Base-by-base conservation (phyloP, 495 filamentous ascomycete species). In the Antarctomyces pellizariae region DNA sequence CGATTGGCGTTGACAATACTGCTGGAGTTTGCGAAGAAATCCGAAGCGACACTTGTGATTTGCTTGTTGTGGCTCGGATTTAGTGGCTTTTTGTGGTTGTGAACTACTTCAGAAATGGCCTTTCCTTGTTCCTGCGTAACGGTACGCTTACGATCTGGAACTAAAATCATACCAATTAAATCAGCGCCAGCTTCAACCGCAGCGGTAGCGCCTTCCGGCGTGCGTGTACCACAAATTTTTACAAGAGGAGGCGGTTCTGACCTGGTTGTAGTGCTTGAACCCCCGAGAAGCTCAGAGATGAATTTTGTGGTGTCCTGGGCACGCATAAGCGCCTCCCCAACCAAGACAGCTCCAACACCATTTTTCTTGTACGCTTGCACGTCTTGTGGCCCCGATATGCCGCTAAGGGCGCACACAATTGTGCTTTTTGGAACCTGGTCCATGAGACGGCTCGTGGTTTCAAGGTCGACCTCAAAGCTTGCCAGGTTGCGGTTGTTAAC, bases 401-500 rank as follows among this genome's bases (percentile, higher is more conserved):
- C 86, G 50, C 84, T 93, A 20, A 99, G 63, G 3, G 89, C 86
- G 46, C 77, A 89, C 7, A 99, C 70, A 36, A 90, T 71, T n/a
- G 80, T 91, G 23, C 65, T 75, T 31, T 70, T 59, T 7, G 79
- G 66, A 2, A 92, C 79, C 45, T 79, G 68, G 32, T 70, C 71
- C 48, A 91, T 79, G 15, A 99, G 55, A 2, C 89, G 66, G 39
- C 76, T 84, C 0, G 86, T 95, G 5, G 89, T 99, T 24, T 79
- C 74, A 6, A 95, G 64, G 42, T 99, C 86, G 9, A 99, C 86
- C 42, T 92, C 82, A 32, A 99, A 99, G 43, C 64, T 91, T 29
- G 80, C 80, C 4, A 99, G 60, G 40, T 99, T 84, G 21, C 86
- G 63, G 49, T 99, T 99, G 49, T 99, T 99, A 39, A 99, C 86